Percentiles rank a stretch among this genome's conserved stretches.
Conservation (phyloP, 768 basidiomycete species). For the Rhodocollybia butyracea region DNA sequence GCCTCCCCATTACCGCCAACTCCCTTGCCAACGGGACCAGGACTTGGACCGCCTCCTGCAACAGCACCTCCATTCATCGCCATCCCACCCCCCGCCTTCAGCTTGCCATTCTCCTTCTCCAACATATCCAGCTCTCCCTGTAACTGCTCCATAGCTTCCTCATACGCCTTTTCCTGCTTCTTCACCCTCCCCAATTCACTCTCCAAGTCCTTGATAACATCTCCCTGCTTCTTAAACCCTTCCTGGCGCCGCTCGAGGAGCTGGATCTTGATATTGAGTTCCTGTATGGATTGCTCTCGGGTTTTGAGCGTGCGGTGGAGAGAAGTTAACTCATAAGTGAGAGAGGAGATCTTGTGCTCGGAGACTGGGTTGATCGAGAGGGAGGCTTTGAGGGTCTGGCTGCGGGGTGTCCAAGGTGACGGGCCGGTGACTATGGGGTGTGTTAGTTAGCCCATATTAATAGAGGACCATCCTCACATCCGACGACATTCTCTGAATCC, state of each 20-base stretch:
- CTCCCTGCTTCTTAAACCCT: conserved; percentile 85
- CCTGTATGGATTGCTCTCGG: conserved; percentile 91
- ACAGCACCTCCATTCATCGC: too few relatives aligned
- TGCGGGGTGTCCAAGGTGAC: conserved; percentile 82
- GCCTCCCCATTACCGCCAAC: too few relatives aligned
- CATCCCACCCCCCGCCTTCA: conserved; percentile 51
- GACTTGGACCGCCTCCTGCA: too few relatives aligned
- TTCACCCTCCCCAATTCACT: conserved; percentile 71
- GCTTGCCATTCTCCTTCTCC: conserved; percentile 84
- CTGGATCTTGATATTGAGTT: conserved; percentile 88
- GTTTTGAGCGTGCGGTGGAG: conserved; percentile 79
- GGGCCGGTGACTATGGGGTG: conserved; percentile 56
- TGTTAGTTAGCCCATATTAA: conserved; percentile 25
- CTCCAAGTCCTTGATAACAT: conserved; percentile 80
- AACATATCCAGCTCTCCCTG: conserved; percentile 84
- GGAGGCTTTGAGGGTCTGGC: conserved; percentile 78
- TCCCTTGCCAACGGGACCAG: too few relatives aligned
- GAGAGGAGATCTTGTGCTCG: conserved; percentile 79
- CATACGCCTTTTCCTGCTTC: conserved; percentile 87
- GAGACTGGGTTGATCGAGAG: conserved; percentile 89
- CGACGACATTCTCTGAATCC: conserved; percentile 75
- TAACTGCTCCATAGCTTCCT: conserved; percentile 91
- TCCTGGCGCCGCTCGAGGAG: conserved; percentile 94
- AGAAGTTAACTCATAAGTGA: conserved; percentile 88
- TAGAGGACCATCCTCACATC: too few relatives aligned